phyloP scores from a whole-genome alignment of 768 basidiomycete genomes.

The Chalciporus sphaerocephalus region DNA sequence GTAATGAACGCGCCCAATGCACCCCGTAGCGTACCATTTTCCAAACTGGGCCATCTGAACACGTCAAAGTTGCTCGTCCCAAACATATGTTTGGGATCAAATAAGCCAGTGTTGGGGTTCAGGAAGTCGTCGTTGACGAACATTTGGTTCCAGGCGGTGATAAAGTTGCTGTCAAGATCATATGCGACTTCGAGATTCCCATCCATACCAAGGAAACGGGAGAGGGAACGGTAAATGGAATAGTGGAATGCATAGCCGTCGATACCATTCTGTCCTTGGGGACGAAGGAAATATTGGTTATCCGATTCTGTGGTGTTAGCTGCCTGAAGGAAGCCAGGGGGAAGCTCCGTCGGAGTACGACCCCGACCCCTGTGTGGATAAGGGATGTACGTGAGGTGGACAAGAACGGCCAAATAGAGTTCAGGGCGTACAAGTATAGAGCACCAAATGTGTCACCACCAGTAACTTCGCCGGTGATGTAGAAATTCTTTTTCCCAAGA shows the following conservation, averaged over 20 bases:
- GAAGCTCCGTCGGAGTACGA: slow-evolving; percentile 68
- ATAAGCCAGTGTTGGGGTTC: slow-evolving; percentile 55
- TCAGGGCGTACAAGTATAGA: slow-evolving; percentile 65
- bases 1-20: slow-evolving; percentile 77
- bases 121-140: slow-evolving; percentile 84
- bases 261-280: slow-evolving; percentile 53
- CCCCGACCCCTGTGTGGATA: slow-evolving; percentile 67
- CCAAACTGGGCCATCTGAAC: slow-evolving; percentile 87
- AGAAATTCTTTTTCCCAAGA: slow-evolving; percentile 81
- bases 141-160: slow-evolving; percentile 91
- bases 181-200: slow-evolving; percentile 90
- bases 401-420: neutral
- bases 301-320: slow-evolving; percentile 59
- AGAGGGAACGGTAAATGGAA: slow-evolving; percentile 81
- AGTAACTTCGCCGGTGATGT: slow-evolving; percentile 90
- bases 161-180: slow-evolving; percentile 77
- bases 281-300: slow-evolving; percentile 77
- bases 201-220: slow-evolving; percentile 93
- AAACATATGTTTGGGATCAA: slow-evolving; percentile 87
- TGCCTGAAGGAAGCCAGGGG: slow-evolving; percentile 63
- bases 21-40: slow-evolving; percentile 76
- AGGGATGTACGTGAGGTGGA: neutral
- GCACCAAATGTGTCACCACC: slow-evolving; percentile 90
- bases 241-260: slow-evolving; percentile 91
- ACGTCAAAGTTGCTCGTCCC: slow-evolving; percentile 95